Percentiles rank a stretch among this genome's conserved stretches.
These are phyloP conservation scores for Phytophthora megakarya DNA, from an alignment of 352 stramenopile species.

Conservation along the genomic window DNA sequence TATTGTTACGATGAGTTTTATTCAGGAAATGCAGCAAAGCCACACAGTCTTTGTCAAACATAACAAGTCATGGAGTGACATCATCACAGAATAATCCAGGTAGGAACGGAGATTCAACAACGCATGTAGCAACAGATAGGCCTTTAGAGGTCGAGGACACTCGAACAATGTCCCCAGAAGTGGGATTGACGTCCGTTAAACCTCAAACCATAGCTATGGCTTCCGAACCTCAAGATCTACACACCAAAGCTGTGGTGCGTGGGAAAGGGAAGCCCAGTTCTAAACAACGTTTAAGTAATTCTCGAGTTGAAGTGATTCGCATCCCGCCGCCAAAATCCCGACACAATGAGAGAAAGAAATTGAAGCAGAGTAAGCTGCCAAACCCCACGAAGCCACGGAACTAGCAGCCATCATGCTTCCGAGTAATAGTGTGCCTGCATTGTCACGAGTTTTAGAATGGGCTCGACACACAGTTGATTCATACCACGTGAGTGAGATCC, in stretches of 20 bases:
- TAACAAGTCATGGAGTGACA: not conserved
- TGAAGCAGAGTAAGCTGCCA: constrained; percentile 3
- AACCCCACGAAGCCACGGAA: not conserved
- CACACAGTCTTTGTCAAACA: not conserved
- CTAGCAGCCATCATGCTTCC: not conserved
- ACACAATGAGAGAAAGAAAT: constrained; percentile 2
- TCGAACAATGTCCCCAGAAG: no score
- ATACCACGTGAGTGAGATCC: not conserved
- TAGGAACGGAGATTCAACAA: not conserved
- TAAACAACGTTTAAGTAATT: not conserved
- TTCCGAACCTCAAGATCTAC: not conserved
- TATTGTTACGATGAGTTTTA: constrained; percentile 7
- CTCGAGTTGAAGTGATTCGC: not conserved
- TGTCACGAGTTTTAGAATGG: constrained; percentile 1
- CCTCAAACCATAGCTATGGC: not conserved
- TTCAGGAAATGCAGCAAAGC: constrained; percentile 4
- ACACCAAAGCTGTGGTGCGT: not conserved
- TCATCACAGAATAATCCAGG: not conserved
- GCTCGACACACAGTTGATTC: not conserved
- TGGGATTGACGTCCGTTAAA: no score
- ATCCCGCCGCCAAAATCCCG: constrained; percentile 7
- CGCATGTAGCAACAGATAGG: no score
- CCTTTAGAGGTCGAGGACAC: no score
- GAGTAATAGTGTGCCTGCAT: not conserved
- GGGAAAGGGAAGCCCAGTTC: not conserved